These are phyloP conservation scores for Gynochthodes officinalis DNA, from an alignment of 257 asterid species.

Conservation along the genomic window DNA sequence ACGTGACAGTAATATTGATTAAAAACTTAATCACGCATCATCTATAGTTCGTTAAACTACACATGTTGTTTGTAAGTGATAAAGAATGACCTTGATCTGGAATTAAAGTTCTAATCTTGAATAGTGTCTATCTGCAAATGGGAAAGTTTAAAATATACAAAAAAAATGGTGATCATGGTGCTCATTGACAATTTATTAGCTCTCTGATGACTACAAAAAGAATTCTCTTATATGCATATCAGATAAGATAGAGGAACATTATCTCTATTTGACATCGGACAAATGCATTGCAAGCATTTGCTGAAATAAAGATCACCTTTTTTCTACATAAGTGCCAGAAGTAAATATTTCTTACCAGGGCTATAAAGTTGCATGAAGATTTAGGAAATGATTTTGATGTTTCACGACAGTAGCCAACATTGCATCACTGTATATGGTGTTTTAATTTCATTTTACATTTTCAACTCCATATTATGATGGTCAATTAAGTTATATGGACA, in stretches of 20 bases:
- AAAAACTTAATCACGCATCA: neutral
- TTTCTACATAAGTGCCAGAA: neutral
- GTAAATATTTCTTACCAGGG: neutral
- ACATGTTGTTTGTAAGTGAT: neutral
- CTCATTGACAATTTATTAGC: neutral
- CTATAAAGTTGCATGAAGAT: neutral
- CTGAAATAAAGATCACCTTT: neutral
- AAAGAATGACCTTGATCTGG: neutral
- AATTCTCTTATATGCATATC: neutral
- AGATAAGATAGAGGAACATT: neutral
- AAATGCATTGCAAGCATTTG: neutral
- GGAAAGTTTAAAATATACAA: neutral
- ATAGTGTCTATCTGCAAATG: neutral
- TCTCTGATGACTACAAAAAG: neutral
- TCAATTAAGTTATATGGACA: neutral
- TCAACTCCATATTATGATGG: neutral
- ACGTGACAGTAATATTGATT: neutral
- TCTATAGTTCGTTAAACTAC: neutral
- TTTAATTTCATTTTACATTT: neutral
- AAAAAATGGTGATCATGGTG: neutral
- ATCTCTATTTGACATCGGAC: neutral
- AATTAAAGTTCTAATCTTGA: neutral
- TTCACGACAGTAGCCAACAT: neutral
- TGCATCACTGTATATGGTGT: neutral
- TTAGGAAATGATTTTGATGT: neutral